Percentiles rank a stretch among this genome's conserved stretches.
phyloP scores from a whole-genome alignment of 768 basidiomycete genomes.

The Termitomyces sp. region DNA sequence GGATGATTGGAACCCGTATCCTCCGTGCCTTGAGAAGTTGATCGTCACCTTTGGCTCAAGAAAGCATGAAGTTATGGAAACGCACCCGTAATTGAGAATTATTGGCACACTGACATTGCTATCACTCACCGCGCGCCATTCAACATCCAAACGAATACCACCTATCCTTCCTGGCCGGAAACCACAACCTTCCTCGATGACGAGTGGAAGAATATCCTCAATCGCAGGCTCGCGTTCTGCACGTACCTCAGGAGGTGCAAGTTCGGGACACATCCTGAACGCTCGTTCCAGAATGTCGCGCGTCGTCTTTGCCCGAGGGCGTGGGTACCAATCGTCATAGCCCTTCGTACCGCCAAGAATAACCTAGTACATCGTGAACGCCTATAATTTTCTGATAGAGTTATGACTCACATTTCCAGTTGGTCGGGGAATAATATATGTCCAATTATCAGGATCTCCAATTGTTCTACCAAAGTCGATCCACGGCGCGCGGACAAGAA shows the following conservation, averaged over 20 bases:
- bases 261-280: conserved; percentile 51
- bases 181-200: conserved; percentile 54
- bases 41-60: background rate
- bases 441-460: conserved; percentile 38
- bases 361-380: conserved; percentile 23
- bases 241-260: conserved; percentile 52
- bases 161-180: conserved; percentile 64
- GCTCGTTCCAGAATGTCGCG: conserved; percentile 50
- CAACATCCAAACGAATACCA: conserved; percentile 59
- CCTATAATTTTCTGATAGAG: background rate
- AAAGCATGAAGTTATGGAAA: background rate
- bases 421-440: conserved; percentile 64
- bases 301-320: conserved; percentile 60
- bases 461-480: conserved; percentile 54
- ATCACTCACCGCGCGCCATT: conserved; percentile 30
- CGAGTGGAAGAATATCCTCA: conserved; percentile 44
- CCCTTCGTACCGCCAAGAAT: conserved; percentile 62
- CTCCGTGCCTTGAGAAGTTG: conserved; percentile 47
- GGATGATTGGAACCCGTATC: conserved; percentile 63
- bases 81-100: conserved; percentile 64
- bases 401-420: conserved; percentile 43
- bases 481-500: conserved; percentile 68
- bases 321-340: conserved; percentile 67
- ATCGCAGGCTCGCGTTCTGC: conserved; percentile 40
- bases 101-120: conserved; percentile 37